Base-by-base conservation (phyloP, 169 alveolate genomes). In the Eimeria maxima region DNA sequence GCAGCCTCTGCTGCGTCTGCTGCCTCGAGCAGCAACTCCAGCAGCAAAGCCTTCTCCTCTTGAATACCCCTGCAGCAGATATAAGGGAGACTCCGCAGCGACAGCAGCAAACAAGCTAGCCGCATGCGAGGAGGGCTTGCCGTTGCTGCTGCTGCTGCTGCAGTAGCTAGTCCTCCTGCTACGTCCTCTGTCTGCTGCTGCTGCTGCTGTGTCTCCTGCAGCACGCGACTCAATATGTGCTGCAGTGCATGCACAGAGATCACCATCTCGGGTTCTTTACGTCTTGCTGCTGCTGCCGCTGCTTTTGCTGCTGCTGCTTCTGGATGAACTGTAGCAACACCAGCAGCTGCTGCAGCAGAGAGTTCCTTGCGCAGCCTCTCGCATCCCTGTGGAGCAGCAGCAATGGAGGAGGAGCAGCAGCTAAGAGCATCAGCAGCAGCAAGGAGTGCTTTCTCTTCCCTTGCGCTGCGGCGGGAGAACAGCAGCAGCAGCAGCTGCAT, bases 1-100 rank as follows among this genome's bases (percentile, higher is more conserved):
- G 63, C 69, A 60, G 90, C 90, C 6, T 80, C 91, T 55, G 91
- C 91, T 53, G 91, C 91, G n/a, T 60, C 73, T 83, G 91, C 91
- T 53, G 91, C 74, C 3, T 60, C 91, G 6, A 83, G n/a, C 27
- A 83, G 91, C 91, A 53, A 74, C 57, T 83, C 76, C 67, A 55
- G 74, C 73, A 83, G 57, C 91, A 83, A 74, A 18, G 53, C 53
- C 10, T 33, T 24, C 53, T 83, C 91, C 55, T 50, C 73, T 33
- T 83, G 91, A 6, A 29, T 42, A 4, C 27, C 76, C n/a, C 38
- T 55, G 3, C 55, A 3, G 27, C 1, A 8, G 53, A n/a, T 8
- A 11, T 22, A 6, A 2, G 53, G 50, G 18, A 83, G 53, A 14
- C 91, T 83, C 38, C 53, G 91, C 24, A 83, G 91, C 4, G 91